phyloP scores from a whole-genome alignment of 177 flowering plant species.

The Vitis hybrid region DNA sequence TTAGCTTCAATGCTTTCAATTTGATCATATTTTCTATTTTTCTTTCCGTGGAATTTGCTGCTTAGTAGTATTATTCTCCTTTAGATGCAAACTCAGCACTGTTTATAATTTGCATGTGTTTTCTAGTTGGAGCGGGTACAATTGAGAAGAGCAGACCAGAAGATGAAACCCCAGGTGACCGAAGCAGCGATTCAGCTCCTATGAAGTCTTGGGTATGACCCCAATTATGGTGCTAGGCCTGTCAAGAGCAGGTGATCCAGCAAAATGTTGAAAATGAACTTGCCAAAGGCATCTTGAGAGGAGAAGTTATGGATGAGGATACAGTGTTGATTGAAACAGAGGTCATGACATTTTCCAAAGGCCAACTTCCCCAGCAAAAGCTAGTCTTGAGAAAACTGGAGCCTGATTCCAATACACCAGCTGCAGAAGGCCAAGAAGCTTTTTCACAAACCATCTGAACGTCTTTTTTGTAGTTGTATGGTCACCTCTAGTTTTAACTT shows the following conservation, averaged over 20 bases:
- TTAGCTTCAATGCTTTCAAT: no score
- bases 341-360: conserved; percentile 71
- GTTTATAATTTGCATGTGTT: conserved; percentile 6
- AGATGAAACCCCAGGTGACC: conserved; percentile 68
- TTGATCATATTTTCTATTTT: no score
- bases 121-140: conserved; percentile 86
- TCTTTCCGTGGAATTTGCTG: neutral
- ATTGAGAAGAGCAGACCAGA: conserved; percentile 72
- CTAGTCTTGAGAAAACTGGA: conserved; percentile 57
- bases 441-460: conserved; percentile 28
- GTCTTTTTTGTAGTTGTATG: neutral
- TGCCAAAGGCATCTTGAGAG: conserved; percentile 92
- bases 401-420: conserved; percentile 25
- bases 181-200: conserved; percentile 75
- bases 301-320: conserved; percentile 90
- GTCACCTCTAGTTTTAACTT: no score
- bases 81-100: neutral
- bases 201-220: conserved; percentile 89
- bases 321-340: conserved; percentile 73
- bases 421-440: conserved; percentile 39
- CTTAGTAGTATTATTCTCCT: neutral
- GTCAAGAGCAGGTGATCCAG: conserved; percentile 88
- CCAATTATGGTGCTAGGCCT: conserved; percentile 95
- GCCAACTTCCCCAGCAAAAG: conserved; percentile 89
- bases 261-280: conserved; percentile 88